Evolutionary conservation across 768 basidiomycete genomes (phyloP).

Genomic region (Leccinellum rugosiceps): DNA sequence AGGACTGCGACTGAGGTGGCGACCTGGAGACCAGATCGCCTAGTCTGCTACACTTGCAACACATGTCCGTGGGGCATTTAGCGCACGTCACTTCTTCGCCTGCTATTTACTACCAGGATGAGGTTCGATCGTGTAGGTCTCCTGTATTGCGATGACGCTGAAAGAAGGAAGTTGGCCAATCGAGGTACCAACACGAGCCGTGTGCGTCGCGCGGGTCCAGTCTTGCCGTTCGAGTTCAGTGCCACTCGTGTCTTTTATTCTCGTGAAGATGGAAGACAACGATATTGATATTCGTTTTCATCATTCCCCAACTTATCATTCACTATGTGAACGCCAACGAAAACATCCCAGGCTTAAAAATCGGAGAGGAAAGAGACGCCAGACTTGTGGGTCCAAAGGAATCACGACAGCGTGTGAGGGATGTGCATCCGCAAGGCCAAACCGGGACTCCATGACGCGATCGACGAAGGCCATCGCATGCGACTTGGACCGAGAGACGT

Average conservation of each 20-base stretch:
- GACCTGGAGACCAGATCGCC: slow-evolving; percentile 47
- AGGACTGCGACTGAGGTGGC: slow-evolving; percentile 55
- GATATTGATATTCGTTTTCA: no score
- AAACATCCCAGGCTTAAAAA: no score
- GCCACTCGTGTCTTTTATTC: slow-evolving; percentile 50
- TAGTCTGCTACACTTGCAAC: slow-evolving; percentile 59
- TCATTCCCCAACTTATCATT: no score
- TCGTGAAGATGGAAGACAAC: slow-evolving; percentile 45
- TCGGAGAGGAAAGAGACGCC: no score
- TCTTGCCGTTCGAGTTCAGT: slow-evolving; percentile 37
- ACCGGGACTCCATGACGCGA: no score
- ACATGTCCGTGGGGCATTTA: slow-evolving; percentile 45
- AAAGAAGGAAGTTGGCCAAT: slow-evolving; percentile 51
- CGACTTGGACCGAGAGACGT: no score
- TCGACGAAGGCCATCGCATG: no score
- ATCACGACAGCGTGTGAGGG: no score
- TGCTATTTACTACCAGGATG: neutral
- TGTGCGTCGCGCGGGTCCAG: slow-evolving; percentile 35
- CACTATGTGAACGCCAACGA: no score
- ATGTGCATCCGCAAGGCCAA: no score
- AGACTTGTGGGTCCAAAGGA: no score
- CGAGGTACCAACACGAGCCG: slow-evolving; percentile 50
- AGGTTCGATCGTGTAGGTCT: slow-evolving; percentile 18
- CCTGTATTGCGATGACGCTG: slow-evolving; percentile 21
- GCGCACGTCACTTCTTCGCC: slow-evolving; percentile 40